These are phyloP conservation scores for Chytriomyces sp. DNA, from an alignment of 192 early-diverging fungal species.

Conservation along the genomic window DNA sequence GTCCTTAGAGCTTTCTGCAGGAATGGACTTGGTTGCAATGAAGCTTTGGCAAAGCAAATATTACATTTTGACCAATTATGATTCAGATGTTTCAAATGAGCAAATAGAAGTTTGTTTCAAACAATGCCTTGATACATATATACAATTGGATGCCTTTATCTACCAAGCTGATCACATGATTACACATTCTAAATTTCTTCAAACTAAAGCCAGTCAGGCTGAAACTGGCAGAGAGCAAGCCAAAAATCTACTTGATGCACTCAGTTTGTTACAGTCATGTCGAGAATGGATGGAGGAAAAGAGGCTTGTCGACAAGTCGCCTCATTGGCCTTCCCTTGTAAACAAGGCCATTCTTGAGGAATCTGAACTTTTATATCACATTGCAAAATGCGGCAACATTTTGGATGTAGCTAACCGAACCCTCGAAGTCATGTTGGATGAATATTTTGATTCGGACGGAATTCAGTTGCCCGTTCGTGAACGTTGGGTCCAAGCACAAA, in stretches of 20 bases:
- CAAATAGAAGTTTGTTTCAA: not conserved
- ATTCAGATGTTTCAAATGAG: not conserved
- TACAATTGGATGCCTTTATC: not conserved
- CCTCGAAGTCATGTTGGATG: slow-evolving; percentile 22
- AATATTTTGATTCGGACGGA: slow-evolving; percentile 17
- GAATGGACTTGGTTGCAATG: not conserved
- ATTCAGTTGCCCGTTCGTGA: not conserved
- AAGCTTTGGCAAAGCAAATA: slow-evolving; percentile 7
- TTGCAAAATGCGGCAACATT: not conserved
- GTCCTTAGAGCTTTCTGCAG: not conserved
- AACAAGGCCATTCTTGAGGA: not conserved
- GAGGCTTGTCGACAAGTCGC: not conserved
- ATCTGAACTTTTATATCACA: not conserved
- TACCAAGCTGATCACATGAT: slow-evolving; percentile 1
- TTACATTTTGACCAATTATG: not conserved
- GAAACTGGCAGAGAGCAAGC: not conserved
- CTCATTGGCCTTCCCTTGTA: not conserved
- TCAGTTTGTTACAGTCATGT: not conserved
- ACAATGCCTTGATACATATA: not conserved
- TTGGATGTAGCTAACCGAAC: slow-evolving; percentile 4
- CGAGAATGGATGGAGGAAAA: not conserved
- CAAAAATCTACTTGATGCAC: not conserved
- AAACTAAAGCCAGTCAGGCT: not conserved
- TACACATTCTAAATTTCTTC: slow-evolving; percentile 1
- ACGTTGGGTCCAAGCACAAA: slow-evolving; percentile 9